Evolutionary conservation across 805 yeast genomes (phyloP).

Genomic region (Saccharomycopsis fodiens): DNA sequence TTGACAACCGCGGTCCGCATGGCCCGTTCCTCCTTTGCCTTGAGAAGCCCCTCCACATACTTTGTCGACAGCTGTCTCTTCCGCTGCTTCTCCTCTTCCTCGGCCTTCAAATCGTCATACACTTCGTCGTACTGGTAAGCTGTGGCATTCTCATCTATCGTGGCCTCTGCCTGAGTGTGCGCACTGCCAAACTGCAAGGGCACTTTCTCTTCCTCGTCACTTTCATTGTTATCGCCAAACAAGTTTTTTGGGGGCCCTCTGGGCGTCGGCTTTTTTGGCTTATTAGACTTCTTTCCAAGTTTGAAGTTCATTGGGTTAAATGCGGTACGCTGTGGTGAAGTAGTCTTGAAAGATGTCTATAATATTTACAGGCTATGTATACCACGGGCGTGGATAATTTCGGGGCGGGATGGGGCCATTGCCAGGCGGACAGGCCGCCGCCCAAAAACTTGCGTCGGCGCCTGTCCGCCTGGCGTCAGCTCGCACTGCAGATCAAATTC

Average conservation of each 20-base stretch:
- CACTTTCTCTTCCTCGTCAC: constrained; percentile 1
- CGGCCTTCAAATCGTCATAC: constrained; percentile 33
- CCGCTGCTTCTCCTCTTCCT: constrained; percentile 20
- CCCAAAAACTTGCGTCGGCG: too few species aligned
- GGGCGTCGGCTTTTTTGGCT: background rate
- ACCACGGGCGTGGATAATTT: background rate
- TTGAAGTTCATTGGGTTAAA: background rate
- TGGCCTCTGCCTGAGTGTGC: background rate
- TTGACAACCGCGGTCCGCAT: background rate
- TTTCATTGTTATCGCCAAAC: background rate
- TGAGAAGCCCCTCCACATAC: constrained; percentile 1
- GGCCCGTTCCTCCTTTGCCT: constrained; percentile 7
- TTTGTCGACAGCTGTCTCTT: constrained; percentile 3
- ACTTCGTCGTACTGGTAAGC: constrained; percentile 36
- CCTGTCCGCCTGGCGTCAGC: too few species aligned
- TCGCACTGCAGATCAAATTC: too few species aligned
- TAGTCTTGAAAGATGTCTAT: too few species aligned
- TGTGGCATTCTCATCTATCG: background rate
- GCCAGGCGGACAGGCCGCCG: too few species aligned
- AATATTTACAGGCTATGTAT: background rate
- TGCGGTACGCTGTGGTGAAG: too few species aligned
- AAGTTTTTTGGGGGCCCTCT: background rate
- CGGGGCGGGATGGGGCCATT: background rate
- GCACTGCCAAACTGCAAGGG: too few species aligned
- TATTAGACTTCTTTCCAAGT: background rate